phyloP scores from a whole-genome alignment of 768 basidiomycete species.

The Phaffia tasmanica region DNA sequence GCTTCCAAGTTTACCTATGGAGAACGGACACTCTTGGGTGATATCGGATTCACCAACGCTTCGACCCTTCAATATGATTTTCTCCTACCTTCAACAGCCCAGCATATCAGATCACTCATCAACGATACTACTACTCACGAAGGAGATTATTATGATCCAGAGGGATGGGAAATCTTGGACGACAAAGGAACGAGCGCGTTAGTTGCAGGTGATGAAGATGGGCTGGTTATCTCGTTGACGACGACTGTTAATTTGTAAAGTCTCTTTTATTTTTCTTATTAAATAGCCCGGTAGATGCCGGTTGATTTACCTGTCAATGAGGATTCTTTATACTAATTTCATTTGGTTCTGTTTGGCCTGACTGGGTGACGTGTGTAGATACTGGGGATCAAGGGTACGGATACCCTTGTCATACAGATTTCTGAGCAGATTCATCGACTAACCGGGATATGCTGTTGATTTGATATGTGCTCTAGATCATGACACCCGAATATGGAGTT shows the following conservation, averaged over 20 bases:
- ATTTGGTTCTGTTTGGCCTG: not conserved
- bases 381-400: conserved; percentile 26
- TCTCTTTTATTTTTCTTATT: not conserved
- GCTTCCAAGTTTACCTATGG: conserved; percentile 38
- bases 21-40: conserved; percentile 36
- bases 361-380: conserved; percentile 17
- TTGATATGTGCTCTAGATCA: conserved; percentile 2
- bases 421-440: no score
- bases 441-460: no score
- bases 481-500: conserved; percentile 33
- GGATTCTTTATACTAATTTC: not conserved
- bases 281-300: no score
- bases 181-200: conserved; percentile 41
- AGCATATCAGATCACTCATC: conserved; percentile 15
- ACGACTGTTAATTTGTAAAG: conserved; percentile 34
- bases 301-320: not conserved
- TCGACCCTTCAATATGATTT: conserved; percentile 36
- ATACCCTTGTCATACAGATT: not conserved
- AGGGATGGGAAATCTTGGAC: conserved; percentile 19
- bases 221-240: conserved; percentile 34
- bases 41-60: conserved; percentile 40
- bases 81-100: conserved; percentile 27
- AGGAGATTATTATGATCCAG: conserved; percentile 36
- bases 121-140: conserved; percentile 36
- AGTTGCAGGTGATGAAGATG: conserved; percentile 38